Evolutionary conservation across 192 early-diverging fungal species (phyloP), one percentile per base, ranked within the genome.

Genomic region (Backusella australiensis): DNA sequence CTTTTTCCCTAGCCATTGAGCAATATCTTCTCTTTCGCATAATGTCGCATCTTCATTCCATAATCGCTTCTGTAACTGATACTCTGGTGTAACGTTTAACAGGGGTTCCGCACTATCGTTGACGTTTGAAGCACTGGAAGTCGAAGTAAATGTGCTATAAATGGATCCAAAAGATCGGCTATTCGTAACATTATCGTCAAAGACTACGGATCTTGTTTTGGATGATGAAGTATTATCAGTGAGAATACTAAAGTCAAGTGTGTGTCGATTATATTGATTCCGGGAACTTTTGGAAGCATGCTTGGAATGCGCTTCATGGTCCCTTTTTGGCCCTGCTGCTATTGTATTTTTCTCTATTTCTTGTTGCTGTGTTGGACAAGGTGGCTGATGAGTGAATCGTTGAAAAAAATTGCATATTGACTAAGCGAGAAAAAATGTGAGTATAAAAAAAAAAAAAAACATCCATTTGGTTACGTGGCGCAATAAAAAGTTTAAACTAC

Each of bases 1-100:
- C 68, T 71, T 77, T 72, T 70, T 19, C 78, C 88, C 70, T 23
- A 89, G 70, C 67, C 83, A 89, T 41, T 83, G 78, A 0, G 88
- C 75, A 23, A 89, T 87, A 39, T 73, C 71, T 11, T 82, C 83
- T 52, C 77, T 85, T 46, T 74, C 70, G 23, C 84, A 67, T 46
- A 86, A 81, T 0, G 81, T 44, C 23, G 75, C 46, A 26, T 88
- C 85, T 71, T 88, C 87, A 53, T 26, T 38, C 77, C 77, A 79
- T 69, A 65, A 75, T 42, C 21, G 34, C n/a, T 59, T 70, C 38
- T 34, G 71, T 63, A 15, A 19, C 35, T 29, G 67, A 11, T 29
- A 2, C 14, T 34, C 42, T 44, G 0, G 52, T 17, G 35, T 52
- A 32, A 35, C 15, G 11, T 19, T 6, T 67, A 32, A 39, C 4